Conservation (phyloP, 257 asterid genomes). For the Solanum tarijense region DNA sequence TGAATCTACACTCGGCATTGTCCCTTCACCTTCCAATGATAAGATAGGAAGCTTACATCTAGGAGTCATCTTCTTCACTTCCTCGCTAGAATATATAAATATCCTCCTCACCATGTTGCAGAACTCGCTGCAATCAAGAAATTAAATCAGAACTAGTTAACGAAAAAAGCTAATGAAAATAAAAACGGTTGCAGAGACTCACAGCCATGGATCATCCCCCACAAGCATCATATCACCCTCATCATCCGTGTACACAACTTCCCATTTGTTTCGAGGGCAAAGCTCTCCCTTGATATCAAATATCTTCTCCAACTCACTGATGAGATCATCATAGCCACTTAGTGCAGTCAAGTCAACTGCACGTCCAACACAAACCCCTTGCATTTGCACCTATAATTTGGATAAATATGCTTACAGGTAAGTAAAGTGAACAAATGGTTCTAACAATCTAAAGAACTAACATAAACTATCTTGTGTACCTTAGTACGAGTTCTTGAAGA, state of each 20-base stretch:
- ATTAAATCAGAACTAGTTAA: neutral
- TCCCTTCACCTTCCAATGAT: conserved; percentile 30
- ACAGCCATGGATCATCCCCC: conserved; percentile 86
- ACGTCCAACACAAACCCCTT: conserved; percentile 72
- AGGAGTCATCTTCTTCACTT: conserved; percentile 68
- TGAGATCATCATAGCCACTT: conserved; percentile 49
- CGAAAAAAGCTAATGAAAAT: neutral
- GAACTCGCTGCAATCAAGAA: conserved; percentile 48
- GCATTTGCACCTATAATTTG: conserved; percentile 65
- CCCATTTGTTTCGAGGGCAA: conserved; percentile 49
- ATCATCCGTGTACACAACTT: conserved; percentile 57
- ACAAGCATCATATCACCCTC: conserved; percentile 87
- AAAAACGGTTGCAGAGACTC: conserved; percentile 3
- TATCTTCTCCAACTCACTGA: conserved; percentile 49
- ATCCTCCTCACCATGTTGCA: conserved; percentile 58
- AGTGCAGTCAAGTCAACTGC: conserved; percentile 62
- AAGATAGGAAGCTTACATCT: conserved; percentile 37
- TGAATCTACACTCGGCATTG: conserved; percentile 31
- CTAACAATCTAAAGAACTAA: neutral
- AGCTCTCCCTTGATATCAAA: conserved; percentile 70
- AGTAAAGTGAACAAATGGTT: neutral
- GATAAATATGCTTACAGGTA: neutral
- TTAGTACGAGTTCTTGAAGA: conserved; percentile 71
- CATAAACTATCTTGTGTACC: conserved; percentile 18
- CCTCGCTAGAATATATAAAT: conserved; percentile 55